These are phyloP conservation scores for Wallemia mellicola DNA, from an alignment of 1,284 basidiomycete genomes.

Conservation along the genomic window DNA sequence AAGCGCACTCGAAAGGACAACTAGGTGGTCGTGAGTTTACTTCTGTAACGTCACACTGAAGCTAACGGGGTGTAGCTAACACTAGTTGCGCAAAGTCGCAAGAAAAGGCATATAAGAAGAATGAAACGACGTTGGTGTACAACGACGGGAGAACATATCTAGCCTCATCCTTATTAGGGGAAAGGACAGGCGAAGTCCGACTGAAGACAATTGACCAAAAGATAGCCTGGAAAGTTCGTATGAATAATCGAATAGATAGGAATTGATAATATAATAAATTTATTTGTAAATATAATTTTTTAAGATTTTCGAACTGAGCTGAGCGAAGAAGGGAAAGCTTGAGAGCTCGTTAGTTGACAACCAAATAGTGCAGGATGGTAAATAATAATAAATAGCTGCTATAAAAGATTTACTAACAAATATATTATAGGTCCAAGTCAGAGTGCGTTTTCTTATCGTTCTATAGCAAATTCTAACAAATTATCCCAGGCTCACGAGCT, in stretches of 20 bases:
- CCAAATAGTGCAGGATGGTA: neutral
- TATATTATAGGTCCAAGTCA: constrained; percentile 1
- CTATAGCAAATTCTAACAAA: neutral
- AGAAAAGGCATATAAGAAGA: neutral
- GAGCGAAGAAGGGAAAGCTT: neutral
- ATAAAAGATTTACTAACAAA: no score
- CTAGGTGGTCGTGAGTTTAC: neutral
- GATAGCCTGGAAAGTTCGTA: neutral
- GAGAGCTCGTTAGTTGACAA: neutral
- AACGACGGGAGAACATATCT: neutral
- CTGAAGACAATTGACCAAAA: neutral
- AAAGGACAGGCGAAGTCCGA: neutral
- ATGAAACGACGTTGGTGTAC: neutral
- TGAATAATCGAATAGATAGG: neutral
- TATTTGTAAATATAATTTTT: neutral
- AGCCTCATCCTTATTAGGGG: no score
- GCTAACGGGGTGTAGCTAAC: neutral
- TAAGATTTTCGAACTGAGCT: no score
- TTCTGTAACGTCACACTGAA: neutral
- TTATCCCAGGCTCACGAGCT: constrained; percentile 58
- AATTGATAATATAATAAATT: neutral
- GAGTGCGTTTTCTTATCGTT: neutral
- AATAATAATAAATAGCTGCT: no score
- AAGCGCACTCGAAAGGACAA: neutral
- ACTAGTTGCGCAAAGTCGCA: neutral